Evolutionary conservation across 192 early-diverging fungal species (phyloP).

Genomic region (Coemansia sp.): DNA sequence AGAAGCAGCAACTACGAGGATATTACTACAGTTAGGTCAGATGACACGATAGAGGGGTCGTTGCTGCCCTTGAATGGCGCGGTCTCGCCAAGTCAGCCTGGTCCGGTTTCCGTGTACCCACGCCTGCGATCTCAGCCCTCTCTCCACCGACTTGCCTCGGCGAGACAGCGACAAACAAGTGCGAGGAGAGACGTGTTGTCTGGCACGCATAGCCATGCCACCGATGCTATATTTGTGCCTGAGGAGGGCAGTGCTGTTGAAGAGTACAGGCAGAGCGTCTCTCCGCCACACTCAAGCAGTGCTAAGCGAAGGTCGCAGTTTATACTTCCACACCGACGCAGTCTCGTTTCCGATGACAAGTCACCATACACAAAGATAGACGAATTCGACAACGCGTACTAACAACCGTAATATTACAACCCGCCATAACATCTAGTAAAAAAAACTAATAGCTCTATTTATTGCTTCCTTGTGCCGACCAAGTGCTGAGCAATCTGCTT

Average conservation of each 20-base stretch:
- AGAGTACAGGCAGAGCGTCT: neutral
- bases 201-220: neutral
- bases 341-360: neutral
- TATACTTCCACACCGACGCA: conserved; percentile 27
- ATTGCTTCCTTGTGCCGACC: conserved; percentile 9
- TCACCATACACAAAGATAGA: conserved; percentile 12
- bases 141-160: conserved; percentile 10
- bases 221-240: conserved; percentile 26
- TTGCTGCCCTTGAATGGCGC: neutral
- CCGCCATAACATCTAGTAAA: neutral
- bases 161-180: neutral
- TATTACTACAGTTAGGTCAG: neutral
- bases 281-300: neutral
- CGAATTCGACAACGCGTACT: neutral
- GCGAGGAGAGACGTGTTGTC: neutral
- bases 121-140: conserved; percentile 48
- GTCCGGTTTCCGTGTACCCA: conserved; percentile 19
- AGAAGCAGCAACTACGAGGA: neutral
- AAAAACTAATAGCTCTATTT: neutral
- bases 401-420: conserved; percentile 1
- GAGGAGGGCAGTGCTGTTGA: conserved; percentile 12
- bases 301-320: conserved; percentile 18
- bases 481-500: conserved; percentile 47
- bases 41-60: neutral
- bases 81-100: neutral